Evolutionary conservation across 495 filamentous ascomycete genomes (phyloP).

Genomic region (Podospora pseudocomata): DNA sequence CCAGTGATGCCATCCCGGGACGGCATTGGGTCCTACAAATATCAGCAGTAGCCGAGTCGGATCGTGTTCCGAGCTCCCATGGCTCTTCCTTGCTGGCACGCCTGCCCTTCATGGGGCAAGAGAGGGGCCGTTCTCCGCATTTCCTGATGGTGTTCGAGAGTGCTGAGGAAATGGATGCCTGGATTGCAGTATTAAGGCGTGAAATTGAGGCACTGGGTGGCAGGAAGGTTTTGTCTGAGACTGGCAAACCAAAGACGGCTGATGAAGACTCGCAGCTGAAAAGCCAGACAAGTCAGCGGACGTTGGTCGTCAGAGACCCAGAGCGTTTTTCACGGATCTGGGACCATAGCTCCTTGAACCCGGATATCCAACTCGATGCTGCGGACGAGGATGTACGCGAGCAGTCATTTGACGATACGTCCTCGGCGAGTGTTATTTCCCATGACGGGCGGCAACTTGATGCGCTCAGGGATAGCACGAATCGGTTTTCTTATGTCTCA

Average conservation of each 20-base stretch:
- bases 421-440: conserved; percentile 48
- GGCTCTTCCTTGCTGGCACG: conserved; percentile 65
- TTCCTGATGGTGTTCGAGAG: conserved; percentile 78
- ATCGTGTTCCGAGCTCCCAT: conserved; percentile 52
- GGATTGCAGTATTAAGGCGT: conserved; percentile 64
- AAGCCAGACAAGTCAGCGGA: conserved; percentile 48
- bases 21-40: conserved; percentile 91
- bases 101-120: conserved; percentile 62
- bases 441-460: conserved; percentile 50
- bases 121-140: conserved; percentile 59
- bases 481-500: conserved; percentile 59
- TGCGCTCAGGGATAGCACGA: conserved; percentile 47
- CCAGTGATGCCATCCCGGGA: conserved; percentile 87
- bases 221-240: conserved; percentile 60
- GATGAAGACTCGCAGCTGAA: conserved; percentile 39
- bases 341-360: conserved; percentile 21
- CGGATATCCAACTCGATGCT: conserved; percentile 23
- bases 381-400: conserved; percentile 28
- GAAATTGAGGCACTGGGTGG: conserved; percentile 69
- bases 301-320: conserved; percentile 51
- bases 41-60: conserved; percentile 65
- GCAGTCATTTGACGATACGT: conserved; percentile 40
- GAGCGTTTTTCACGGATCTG: conserved; percentile 41
- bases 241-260: conserved; percentile 42
- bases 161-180: conserved; percentile 81